These are phyloP conservation scores for Lasiodiplodia sp. DNA, from an alignment of 2,329 filamentous ascomycete species.

Conservation along the genomic window DNA sequence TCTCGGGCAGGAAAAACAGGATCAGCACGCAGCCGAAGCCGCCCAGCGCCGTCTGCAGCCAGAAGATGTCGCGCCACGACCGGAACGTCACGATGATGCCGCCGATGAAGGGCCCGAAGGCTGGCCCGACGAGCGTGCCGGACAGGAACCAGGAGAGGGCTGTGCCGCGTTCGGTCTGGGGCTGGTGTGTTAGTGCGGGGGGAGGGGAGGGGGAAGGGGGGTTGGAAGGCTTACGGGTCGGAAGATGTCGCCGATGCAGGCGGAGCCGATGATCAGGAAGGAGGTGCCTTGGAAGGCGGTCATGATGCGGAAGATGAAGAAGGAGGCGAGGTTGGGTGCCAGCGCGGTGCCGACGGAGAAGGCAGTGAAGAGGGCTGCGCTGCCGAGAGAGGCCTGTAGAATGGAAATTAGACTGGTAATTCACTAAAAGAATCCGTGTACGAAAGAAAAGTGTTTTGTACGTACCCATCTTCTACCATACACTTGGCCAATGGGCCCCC, in stretches of 20 bases:
- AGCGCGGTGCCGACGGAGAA: constrained; percentile 77
- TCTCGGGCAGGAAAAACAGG: constrained; percentile 74
- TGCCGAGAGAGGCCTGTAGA: constrained; percentile 63
- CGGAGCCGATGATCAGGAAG: constrained; percentile 75
- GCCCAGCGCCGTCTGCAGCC: constrained; percentile 75
- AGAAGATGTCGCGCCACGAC: constrained; percentile 79
- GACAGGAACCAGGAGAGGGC: constrained; percentile 77
- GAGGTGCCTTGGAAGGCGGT: constrained; percentile 79
- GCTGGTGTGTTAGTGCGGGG: constrained; percentile 46
- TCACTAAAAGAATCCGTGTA: not conserved
- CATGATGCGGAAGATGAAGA: constrained; percentile 76
- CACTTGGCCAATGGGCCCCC: constrained; percentile 69
- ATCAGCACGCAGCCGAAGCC: constrained; percentile 66
- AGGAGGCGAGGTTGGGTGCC: constrained; percentile 72
- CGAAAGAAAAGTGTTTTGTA: not conserved
- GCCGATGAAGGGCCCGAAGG: constrained; percentile 73
- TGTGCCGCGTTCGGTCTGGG: constrained; percentile 71
- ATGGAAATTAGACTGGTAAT: not conserved
- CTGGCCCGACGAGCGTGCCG: constrained; percentile 75
- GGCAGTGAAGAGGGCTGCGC: constrained; percentile 69
- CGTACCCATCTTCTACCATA: constrained; percentile 59
- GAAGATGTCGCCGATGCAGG: constrained; percentile 69
- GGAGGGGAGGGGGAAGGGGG: constrained; percentile 33
- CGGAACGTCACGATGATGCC: constrained; percentile 79
- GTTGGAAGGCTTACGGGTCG: constrained; percentile 39